These are phyloP conservation scores for Alternaria novae-zelandiae DNA, from an alignment of 2,329 filamentous ascomycete genomes.

Conservation along the genomic window DNA sequence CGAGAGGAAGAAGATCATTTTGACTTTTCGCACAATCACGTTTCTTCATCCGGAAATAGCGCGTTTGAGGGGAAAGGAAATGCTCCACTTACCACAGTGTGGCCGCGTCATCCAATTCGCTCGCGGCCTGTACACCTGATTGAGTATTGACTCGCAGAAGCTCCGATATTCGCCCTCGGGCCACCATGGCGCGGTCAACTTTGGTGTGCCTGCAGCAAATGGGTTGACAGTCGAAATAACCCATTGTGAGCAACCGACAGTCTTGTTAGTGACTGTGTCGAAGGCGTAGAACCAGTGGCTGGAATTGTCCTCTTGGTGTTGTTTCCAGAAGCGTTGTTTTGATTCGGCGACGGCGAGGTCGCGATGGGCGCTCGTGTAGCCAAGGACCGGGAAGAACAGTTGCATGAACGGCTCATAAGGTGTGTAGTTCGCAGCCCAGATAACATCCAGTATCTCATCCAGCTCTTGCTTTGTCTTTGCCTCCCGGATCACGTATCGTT, in stretches of 20 bases:
- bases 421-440: slow-evolving; percentile 44
- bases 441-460: slow-evolving; percentile 39
- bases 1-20: neutral
- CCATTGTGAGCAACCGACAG: slow-evolving; percentile 44
- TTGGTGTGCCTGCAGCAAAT: slow-evolving; percentile 35
- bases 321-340: slow-evolving; percentile 40
- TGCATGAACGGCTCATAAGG: slow-evolving; percentile 46
- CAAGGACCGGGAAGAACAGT: slow-evolving; percentile 43
- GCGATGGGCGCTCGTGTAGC: slow-evolving; percentile 33
- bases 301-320: slow-evolving; percentile 30
- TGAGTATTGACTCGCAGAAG: slow-evolving; percentile 43
- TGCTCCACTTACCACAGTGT: slow-evolving; percentile 40
- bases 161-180: slow-evolving; percentile 41
- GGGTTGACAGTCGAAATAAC: slow-evolving; percentile 35
- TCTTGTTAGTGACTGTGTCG: slow-evolving; percentile 26
- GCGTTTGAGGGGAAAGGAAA: neutral
- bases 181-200: slow-evolving; percentile 43
- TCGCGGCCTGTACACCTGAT: slow-evolving; percentile 41
- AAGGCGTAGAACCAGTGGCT: slow-evolving; percentile 45
- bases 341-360: slow-evolving; percentile 36
- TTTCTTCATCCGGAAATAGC: neutral
- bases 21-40: neutral
- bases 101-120: slow-evolving; percentile 43
- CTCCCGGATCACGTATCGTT: slow-evolving; percentile 35
- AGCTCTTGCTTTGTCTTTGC: slow-evolving; percentile 37